Percentiles rank a stretch among this genome's conserved stretches.
Conservation (phyloP, 176 grass and related monocot species). For the Tillandsia leiboldiana region DNA sequence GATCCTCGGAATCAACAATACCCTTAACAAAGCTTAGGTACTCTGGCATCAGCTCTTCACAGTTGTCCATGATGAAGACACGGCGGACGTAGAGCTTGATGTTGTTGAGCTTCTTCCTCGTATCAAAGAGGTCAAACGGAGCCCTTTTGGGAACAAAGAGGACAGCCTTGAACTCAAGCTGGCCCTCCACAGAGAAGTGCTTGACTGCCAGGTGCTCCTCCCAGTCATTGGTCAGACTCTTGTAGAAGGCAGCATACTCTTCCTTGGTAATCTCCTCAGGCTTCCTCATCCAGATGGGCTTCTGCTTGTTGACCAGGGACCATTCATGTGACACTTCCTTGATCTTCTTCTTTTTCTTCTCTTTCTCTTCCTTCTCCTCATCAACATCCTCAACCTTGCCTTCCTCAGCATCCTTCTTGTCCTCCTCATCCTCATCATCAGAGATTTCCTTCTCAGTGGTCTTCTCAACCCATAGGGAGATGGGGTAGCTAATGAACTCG, state of each 20-base stretch:
- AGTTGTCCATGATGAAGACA: conserved; percentile 99
- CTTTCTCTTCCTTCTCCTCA: conserved; percentile 82
- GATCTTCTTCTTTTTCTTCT: conserved; percentile 98
- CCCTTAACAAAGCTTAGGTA: conserved; percentile 93
- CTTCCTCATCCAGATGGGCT: conserved; percentile 98
- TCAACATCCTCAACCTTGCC: conserved; percentile 92
- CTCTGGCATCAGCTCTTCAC: conserved; percentile 86
- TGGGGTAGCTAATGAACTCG: conserved; percentile 98
- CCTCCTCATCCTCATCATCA: conserved; percentile 92
- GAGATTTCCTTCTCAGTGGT: conserved; percentile 97
- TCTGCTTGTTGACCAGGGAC: conserved; percentile 90
- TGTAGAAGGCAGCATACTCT: conserved; percentile 97
- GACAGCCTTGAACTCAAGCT: conserved; percentile 95
- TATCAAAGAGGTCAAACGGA: conserved; percentile 94
- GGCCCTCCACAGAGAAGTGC: conserved; percentile 97
- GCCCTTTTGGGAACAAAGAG: conserved; percentile 94
- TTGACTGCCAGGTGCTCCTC: conserved; percentile 90
- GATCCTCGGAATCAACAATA: conserved; percentile 96
- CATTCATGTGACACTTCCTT: conserved; percentile 99
- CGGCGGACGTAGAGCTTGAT: conserved; percentile 91
- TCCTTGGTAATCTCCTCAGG: conserved; percentile 97
- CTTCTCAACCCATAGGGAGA: conserved; percentile 91
- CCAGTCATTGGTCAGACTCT: conserved; percentile 95
- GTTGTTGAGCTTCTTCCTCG: conserved; percentile 88
- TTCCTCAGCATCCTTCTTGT: conserved; percentile 91